phyloP scores from a whole-genome alignment of 1,284 basidiomycete species.

The Butyriboletus pseudospeciosus region DNA sequence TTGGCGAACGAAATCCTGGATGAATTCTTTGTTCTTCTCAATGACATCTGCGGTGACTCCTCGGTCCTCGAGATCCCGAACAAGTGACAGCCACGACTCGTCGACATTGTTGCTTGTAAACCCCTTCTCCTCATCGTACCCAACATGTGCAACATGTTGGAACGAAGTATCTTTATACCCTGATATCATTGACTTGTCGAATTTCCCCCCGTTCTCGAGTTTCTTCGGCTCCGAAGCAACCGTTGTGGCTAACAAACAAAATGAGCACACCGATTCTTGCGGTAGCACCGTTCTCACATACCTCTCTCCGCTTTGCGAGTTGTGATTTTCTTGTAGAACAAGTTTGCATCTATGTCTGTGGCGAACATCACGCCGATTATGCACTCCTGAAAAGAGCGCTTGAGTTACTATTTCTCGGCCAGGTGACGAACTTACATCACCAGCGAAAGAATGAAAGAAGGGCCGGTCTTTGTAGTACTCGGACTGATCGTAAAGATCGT shows the following conservation, averaged over 20 bases:
- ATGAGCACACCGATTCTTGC: not conserved
- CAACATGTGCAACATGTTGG: slow-evolving; percentile 93
- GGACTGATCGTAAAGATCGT: slow-evolving; percentile 85
- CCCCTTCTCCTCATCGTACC: slow-evolving; percentile 82
- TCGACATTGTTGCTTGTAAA: slow-evolving; percentile 90
- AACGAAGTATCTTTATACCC: slow-evolving; percentile 74
- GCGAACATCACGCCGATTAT: slow-evolving; percentile 91
- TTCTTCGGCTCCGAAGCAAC: slow-evolving; percentile 56
- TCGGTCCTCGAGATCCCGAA: slow-evolving; percentile 65
- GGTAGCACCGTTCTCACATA: slow-evolving; percentile 29
- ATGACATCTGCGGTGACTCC: slow-evolving; percentile 68
- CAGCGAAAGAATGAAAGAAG: slow-evolving; percentile 92
- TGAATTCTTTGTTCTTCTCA: slow-evolving; percentile 81
- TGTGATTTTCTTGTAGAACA: slow-evolving; percentile 86
- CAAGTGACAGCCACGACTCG: slow-evolving; percentile 81
- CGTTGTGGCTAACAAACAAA: slow-evolving; percentile 32
- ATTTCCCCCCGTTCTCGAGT: slow-evolving; percentile 56
- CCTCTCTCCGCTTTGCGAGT: slow-evolving; percentile 62
- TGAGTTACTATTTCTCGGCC: not conserved
- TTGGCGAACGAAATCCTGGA: slow-evolving; percentile 77
- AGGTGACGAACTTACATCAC: slow-evolving; percentile 68
- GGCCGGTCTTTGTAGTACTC: slow-evolving; percentile 84
- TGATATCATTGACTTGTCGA: slow-evolving; percentile 90
- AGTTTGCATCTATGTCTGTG: slow-evolving; percentile 81
- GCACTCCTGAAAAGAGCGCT: slow-evolving; percentile 52